Evolutionary conservation across 805 yeast species (phyloP).

Genomic region (Tetrapisispora nanseiensis): DNA sequence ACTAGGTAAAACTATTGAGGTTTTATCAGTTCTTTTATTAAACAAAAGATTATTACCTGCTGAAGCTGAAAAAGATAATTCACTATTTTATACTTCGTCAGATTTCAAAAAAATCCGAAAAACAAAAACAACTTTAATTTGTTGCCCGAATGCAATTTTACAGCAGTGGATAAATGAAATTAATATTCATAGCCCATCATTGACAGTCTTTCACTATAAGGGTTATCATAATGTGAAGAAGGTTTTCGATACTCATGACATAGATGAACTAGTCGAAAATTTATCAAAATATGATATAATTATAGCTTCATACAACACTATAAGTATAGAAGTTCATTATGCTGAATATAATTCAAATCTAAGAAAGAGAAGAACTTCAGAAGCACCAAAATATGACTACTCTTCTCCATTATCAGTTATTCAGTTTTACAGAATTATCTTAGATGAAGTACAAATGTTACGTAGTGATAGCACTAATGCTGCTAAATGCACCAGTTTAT

Average conservation of each 20-base stretch:
- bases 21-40: constrained; percentile 51
- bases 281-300: constrained; percentile 64
- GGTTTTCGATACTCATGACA: constrained; percentile 12
- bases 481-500: constrained; percentile 66
- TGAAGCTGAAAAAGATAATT: constrained; percentile 4
- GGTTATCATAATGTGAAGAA: constrained; percentile 40
- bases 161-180: constrained; percentile 84
- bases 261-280: constrained; percentile 37
- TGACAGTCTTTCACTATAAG: constrained; percentile 53
- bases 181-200: constrained; percentile 31
- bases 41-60: constrained; percentile 41
- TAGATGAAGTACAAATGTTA: constrained; percentile 95
- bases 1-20: constrained; percentile 86
- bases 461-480: constrained; percentile 60
- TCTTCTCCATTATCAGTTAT: constrained; percentile 74
- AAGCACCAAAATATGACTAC: constrained; percentile 37
- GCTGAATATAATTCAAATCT: constrained; percentile 57
- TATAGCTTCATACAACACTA: constrained; percentile 62
- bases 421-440: constrained; percentile 81
- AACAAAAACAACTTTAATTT: constrained; percentile 65
- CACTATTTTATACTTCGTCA: constrained; percentile 8
- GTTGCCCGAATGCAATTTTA: constrained; percentile 77
- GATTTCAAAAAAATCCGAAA: constrained; percentile 27
- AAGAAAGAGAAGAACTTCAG: constrained; percentile 25
- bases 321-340: constrained; percentile 67